Base-by-base conservation (phyloP, 208 protist species). In the Novymonas esmeraldas region DNA sequence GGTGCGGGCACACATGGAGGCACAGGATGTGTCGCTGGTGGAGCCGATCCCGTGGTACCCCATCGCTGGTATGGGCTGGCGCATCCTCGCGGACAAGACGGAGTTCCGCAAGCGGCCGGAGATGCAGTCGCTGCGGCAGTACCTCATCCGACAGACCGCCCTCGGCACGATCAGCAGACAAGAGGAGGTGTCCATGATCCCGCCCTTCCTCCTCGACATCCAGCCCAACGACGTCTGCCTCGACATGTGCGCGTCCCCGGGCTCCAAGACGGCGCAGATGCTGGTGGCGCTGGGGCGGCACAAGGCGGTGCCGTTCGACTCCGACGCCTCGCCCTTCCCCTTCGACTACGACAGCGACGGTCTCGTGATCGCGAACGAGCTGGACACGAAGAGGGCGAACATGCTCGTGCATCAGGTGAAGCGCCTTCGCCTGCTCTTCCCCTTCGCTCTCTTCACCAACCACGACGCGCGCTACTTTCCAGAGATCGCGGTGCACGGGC, bases 221-320 rank as follows among this genome's bases (percentile, higher is more conserved):
- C 76, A 95, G 64, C 84, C 81, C 6, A 81, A 57, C 28, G 87
- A 96, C 54, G 68, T 79, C 22, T 93, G 93, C 56, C 82, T 97
- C 3, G 93, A 97, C 73, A 92, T 97, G 87, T 97, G 93, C 54
- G 89, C 90, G 48, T 95, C 93, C 26, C 93, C 93, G 2, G 93
- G 93, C 11, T 94, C 87, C n/a, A 97, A 97, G 74, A 94, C 90
- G 63, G 82, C 88, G 44, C 89, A 93, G 68, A 88, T 96, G 83
- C 78, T 96, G 18, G 84, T 89, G 34, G 78, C 82, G 31, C 64
- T 95, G n/a, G 90, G 86, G 6, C 87, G 90, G 11, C 86, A 90
- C 72, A 94, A 88, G 76, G 45, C 74, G 22, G 65, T 90, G 29
- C 59, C 63, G 11, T 73, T 60, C 24, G 45, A 50, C 16, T 84